Evolutionary conservation across 2,329 filamentous ascomycete species (phyloP).

Genomic region (Penicillium frequentans): DNA sequence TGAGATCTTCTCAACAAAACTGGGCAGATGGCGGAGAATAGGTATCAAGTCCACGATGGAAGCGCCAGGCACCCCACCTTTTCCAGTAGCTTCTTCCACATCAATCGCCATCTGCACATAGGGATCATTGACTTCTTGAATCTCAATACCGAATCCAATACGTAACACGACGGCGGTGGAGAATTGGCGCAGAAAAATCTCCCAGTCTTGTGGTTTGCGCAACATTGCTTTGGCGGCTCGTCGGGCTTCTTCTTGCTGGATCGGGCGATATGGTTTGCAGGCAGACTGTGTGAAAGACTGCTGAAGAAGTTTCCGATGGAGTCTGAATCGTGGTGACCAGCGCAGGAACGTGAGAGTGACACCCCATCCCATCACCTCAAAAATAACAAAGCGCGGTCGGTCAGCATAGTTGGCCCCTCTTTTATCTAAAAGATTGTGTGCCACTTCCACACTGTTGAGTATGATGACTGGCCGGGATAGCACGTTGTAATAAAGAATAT

Average conservation of each 20-base stretch:
- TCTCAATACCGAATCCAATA: neutral
- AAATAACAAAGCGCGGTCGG: neutral
- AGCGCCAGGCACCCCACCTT: neutral
- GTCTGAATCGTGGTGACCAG: neutral
- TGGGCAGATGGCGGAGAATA: neutral
- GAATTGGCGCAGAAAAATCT: neutral
- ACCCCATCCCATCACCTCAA: constrained; percentile 1
- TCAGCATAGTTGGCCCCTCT: neutral
- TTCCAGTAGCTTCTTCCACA: constrained; percentile 1
- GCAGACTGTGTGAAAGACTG: constrained; percentile 1
- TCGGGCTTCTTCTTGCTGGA: neutral
- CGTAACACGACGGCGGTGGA: neutral
- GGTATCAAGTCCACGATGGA: neutral
- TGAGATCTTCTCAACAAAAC: neutral
- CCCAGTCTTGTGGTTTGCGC: neutral
- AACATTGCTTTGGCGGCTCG: neutral
- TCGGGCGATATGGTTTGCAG: neutral
- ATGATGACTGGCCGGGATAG: neutral
- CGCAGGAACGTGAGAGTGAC: neutral
- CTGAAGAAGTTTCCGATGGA: neutral
- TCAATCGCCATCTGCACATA: constrained; percentile 2
- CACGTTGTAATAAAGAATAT: neutral
- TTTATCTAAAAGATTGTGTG: constrained; percentile 1
- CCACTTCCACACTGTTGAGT: neutral
- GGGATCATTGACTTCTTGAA: constrained; percentile 1